Percentiles rank a stretch among this genome's conserved stretches.
Conservation (phyloP, 2,329 filamentous ascomycete species). For the Zymoseptoria ardabiliae region DNA sequence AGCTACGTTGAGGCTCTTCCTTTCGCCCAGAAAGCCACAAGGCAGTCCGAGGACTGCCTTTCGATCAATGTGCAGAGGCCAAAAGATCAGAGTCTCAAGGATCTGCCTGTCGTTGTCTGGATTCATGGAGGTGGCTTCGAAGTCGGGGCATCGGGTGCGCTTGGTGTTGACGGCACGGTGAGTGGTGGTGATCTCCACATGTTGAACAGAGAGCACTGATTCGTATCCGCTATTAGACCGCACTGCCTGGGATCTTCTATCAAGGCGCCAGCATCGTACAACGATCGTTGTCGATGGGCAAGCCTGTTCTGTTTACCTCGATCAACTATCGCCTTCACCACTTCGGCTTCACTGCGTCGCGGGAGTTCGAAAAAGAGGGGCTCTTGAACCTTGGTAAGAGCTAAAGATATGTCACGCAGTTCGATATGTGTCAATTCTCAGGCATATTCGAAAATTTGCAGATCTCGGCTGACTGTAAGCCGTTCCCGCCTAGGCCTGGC, state of each 20-base stretch:
- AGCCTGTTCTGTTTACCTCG: constrained; percentile 18
- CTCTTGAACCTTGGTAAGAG: constrained; percentile 33
- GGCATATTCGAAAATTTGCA: no score
- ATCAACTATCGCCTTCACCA: constrained; percentile 54
- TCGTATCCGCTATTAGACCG: constrained; percentile 12
- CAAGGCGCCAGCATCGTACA: constrained; percentile 22
- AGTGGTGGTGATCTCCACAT: not conserved
- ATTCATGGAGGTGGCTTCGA: constrained; percentile 37
- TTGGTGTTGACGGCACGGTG: constrained; percentile 1
- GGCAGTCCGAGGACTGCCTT: constrained; percentile 47
- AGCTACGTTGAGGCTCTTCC: constrained; percentile 7
- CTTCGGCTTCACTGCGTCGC: constrained; percentile 60
- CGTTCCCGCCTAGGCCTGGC: constrained; percentile 24
- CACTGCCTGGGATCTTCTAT: constrained; percentile 13
- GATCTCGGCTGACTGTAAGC: no score
- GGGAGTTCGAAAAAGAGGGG: constrained; percentile 44
- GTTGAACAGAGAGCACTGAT: not conserved
- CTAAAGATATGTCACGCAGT: no score
- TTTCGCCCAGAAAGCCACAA: not conserved
- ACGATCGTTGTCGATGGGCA: constrained; percentile 7
- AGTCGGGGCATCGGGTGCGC: constrained; percentile 2
- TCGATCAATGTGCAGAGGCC: constrained; percentile 45
- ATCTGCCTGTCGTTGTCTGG: constrained; percentile 40
- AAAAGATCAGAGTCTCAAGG: constrained; percentile 12
- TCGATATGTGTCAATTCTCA: no score